Evolutionary conservation across 805 yeast genomes (phyloP).

Genomic region (Candida railenensis): DNA sequence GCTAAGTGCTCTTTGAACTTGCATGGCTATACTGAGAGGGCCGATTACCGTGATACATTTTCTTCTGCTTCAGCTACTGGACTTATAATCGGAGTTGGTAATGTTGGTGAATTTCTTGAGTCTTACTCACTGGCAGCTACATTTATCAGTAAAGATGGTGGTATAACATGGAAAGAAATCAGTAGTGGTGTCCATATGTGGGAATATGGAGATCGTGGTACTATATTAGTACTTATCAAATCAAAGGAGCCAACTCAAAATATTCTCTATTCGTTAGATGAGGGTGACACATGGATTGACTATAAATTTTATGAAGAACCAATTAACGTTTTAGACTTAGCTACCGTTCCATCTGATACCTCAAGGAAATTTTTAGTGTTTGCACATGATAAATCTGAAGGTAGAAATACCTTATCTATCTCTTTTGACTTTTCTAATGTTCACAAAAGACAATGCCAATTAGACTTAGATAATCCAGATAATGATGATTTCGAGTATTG

Average conservation of each 20-base stretch:
- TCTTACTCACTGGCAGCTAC: constrained; percentile 59
- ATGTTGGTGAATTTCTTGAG: constrained; percentile 67
- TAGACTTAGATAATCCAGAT: constrained; percentile 41
- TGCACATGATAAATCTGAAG: constrained; percentile 39
- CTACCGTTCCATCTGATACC: constrained; percentile 92
- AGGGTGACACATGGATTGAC: constrained; percentile 75
- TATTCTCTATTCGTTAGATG: constrained; percentile 68
- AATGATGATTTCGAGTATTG: constrained; percentile 43
- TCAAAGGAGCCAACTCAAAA: constrained; percentile 56
- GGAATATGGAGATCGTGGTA: constrained; percentile 97
- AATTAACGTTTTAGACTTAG: constrained; percentile 65
- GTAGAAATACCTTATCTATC: constrained; percentile 40
- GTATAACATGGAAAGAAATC: constrained; percentile 82
- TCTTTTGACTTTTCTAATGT: constrained; percentile 38
- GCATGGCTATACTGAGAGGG: constrained; percentile 88
- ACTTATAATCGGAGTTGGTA: constrained; percentile 87
- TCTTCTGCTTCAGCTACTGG: constrained; percentile 92
- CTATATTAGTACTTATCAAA: constrained; percentile 72
- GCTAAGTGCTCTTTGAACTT: constrained; percentile 75
- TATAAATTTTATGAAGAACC: constrained; percentile 55
- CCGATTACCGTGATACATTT: constrained; percentile 78
- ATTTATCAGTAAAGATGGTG: constrained; percentile 86
- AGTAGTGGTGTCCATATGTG: constrained; percentile 76
- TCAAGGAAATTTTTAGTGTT: constrained; percentile 73
- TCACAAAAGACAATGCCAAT: constrained; percentile 38